A percentile compares a stretch with the other conserved stretches of the same genome.
These are phyloP conservation scores for Striga hermonthica DNA, from an alignment of 305 asterid species.

Conservation along the genomic window DNA sequence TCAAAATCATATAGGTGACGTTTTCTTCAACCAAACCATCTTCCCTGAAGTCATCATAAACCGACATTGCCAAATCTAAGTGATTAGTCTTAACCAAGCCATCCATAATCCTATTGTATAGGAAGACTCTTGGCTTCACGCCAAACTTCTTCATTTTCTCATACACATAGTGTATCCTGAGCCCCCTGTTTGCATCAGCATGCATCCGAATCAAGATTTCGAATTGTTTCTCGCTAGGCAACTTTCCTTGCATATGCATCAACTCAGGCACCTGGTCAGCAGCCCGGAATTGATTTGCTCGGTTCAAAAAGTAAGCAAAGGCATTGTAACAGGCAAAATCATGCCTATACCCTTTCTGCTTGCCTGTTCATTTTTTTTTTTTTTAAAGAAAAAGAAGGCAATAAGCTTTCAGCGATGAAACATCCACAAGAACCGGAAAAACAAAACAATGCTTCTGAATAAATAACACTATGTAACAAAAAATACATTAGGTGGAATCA, in stretches of 20 bases:
- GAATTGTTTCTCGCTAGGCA: slow-evolving; percentile 89
- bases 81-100: slow-evolving; percentile 81
- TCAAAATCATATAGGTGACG: slow-evolving; percentile 73
- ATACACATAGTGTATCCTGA: slow-evolving; percentile 78
- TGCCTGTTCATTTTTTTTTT: slow-evolving; percentile 60
- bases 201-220: slow-evolving; percentile 90
- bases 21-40: slow-evolving; percentile 75
- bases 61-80: slow-evolving; percentile 74
- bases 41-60: slow-evolving; percentile 73
- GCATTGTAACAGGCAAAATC: slow-evolving; percentile 95
- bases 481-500: no score
- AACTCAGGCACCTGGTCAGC: slow-evolving; percentile 97
- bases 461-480: no score
- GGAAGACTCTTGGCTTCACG: slow-evolving; percentile 80
- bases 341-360: slow-evolving; percentile 91
- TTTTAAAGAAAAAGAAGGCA: slow-evolving; percentile 33
- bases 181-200: slow-evolving; percentile 79
- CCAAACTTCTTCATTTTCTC: slow-evolving; percentile 92
- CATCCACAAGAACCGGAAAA: background rate
- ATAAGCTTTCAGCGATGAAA: background rate
- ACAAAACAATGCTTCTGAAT: background rate
- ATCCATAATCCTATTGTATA: slow-evolving; percentile 84
- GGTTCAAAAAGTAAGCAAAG: slow-evolving; percentile 69
- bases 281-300: slow-evolving; percentile 64
- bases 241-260: slow-evolving; percentile 92